Conservation (phyloP, 2,329 filamentous ascomycete species). For the Sclerotinia sclerotiorum region DNA sequence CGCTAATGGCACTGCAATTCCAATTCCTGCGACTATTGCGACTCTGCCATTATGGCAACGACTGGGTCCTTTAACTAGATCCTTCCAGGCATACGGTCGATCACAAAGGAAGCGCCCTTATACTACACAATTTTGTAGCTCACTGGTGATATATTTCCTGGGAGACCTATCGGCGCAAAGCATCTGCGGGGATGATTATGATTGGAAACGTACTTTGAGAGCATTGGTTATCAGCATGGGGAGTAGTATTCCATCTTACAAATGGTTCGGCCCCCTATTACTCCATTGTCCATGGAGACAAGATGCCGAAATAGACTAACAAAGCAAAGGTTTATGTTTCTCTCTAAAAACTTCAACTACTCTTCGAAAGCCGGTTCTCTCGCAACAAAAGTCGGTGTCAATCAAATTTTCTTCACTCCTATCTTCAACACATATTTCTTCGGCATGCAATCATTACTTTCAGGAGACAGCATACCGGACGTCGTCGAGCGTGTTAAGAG, state of each 20-base stretch:
- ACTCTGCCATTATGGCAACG: conserved; percentile 52
- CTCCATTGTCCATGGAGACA: too few species aligned
- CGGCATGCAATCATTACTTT: conserved; percentile 71
- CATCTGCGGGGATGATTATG: conserved; percentile 62
- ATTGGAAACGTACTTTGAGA: conserved; percentile 66
- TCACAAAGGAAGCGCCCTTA: conserved; percentile 72
- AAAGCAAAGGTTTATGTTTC: conserved; percentile 65
- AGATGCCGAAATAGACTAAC: not conserved
- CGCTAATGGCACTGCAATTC: conserved; percentile 42
- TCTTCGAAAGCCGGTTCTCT: conserved; percentile 69
- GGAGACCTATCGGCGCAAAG: conserved; percentile 77
- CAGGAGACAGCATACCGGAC: conserved; percentile 63
- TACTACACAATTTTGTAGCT: conserved; percentile 73
- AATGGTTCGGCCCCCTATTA: conserved; percentile 60
- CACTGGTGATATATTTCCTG: conserved; percentile 74
- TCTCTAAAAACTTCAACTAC: conserved; percentile 83
- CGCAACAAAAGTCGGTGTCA: conserved; percentile 73
- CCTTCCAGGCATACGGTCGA: conserved; percentile 62
- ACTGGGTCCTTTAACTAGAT: conserved; percentile 56
- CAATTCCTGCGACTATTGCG: conserved; percentile 46
- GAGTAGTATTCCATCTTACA: conserved; percentile 74
- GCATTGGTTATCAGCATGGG: conserved; percentile 73
- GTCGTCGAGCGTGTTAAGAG: conserved; percentile 68
- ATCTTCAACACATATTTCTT: conserved; percentile 84
- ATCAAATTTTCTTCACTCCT: conserved; percentile 79